phyloP scores from a whole-genome alignment of 1,139 yeast species.

The Arxiozyma telluris region DNA sequence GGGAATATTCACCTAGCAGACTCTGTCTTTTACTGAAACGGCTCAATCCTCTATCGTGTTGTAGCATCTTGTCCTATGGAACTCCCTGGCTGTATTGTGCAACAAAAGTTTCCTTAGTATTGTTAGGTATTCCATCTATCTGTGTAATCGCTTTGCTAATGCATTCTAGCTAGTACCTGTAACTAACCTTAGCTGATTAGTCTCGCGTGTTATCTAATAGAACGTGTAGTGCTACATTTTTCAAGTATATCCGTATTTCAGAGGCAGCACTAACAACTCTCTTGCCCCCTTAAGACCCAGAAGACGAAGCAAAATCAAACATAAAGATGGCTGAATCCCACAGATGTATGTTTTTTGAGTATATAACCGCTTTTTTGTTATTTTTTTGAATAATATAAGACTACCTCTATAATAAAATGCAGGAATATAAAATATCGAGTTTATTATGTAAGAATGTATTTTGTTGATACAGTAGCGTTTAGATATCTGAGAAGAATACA shows the following conservation, averaged over 20 bases:
- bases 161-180: not conserved
- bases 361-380: too few relatives aligned
- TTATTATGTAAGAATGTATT: too few relatives aligned
- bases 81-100: not conserved
- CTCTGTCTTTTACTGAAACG: too few relatives aligned
- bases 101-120: not conserved
- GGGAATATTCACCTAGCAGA: not conserved
- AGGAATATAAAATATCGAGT: too few relatives aligned
- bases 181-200: not conserved
- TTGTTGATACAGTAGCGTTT: too few relatives aligned
- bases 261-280: not conserved
- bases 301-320: constrained; percentile 2
- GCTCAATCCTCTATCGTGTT: not conserved
- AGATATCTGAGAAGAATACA: too few relatives aligned
- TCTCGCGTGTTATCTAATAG: too few relatives aligned
- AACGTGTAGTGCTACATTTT: not conserved
- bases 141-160: not conserved
- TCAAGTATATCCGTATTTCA: not conserved
- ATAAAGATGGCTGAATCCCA: constrained; percentile 87
- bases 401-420: too few relatives aligned
- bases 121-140: not conserved
- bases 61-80: not conserved
- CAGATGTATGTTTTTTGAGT: constrained; percentile 60
- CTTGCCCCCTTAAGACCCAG: not conserved
- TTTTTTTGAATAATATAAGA: too few relatives aligned